Evolutionary conservation across 768 basidiomycete genomes (phyloP).

Genomic region (Galerina sulciceps): DNA sequence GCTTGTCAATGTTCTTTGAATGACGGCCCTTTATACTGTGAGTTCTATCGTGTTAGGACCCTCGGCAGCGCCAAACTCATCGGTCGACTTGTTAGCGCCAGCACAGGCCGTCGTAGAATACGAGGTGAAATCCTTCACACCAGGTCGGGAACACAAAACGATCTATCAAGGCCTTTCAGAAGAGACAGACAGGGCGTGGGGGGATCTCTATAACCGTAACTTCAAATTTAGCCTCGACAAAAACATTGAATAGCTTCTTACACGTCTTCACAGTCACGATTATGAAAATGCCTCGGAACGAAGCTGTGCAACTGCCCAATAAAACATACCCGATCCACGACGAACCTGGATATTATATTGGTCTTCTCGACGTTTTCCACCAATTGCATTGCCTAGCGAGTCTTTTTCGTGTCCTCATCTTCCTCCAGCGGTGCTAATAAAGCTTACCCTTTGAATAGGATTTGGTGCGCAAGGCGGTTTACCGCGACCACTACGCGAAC

Average conservation of each 20-base stretch:
- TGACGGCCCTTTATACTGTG: neutral
- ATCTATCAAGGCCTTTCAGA: constrained; percentile 15
- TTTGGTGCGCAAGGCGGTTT: constrained; percentile 18
- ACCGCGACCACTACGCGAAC: constrained; percentile 20
- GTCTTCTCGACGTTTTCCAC: constrained; percentile 27
- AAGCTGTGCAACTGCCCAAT: constrained; percentile 26
- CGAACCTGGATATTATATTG: constrained; percentile 24
- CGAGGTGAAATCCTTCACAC: constrained; percentile 11
- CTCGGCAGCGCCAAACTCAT: no score
- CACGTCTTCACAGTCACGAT: constrained; percentile 8
- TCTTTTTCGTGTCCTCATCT: neutral
- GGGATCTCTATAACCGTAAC: constrained; percentile 14
- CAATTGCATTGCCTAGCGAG: constrained; percentile 28
- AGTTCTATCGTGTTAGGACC: neutral
- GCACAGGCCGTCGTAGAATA: constrained; percentile 6
- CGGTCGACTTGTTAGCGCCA: neutral
- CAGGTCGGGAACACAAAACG: constrained; percentile 14
- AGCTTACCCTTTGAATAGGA: constrained; percentile 10
- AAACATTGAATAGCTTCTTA: neutral
- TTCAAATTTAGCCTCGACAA: neutral
- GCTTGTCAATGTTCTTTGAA: neutral
- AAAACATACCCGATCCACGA: constrained; percentile 23
- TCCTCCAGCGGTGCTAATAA: neutral
- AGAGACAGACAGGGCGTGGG: constrained; percentile 17
- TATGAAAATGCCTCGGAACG: constrained; percentile 21